Percentiles rank a stretch among this genome's conserved stretches.
phyloP scores from a whole-genome alignment of 441 rosid species.

The Capsella rubella region DNA sequence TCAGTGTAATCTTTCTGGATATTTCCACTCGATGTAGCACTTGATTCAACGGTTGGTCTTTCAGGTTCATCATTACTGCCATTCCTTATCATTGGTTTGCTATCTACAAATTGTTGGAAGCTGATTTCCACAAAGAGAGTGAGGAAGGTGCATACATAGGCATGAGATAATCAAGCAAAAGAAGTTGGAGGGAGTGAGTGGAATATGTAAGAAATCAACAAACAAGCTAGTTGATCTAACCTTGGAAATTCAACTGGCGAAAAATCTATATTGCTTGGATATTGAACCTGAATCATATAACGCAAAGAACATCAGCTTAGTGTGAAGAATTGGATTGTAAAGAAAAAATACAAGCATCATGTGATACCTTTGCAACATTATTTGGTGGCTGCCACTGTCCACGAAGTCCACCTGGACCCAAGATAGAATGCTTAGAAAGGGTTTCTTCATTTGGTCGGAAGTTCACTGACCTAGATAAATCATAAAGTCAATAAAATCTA shows the following conservation, averaged over 20 bases:
- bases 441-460: constrained; percentile 80
- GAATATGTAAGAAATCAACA: constrained; percentile 9
- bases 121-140: constrained; percentile 48
- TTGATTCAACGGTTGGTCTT: constrained; percentile 51
- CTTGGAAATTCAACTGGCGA: constrained; percentile 83
- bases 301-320: constrained; percentile 42
- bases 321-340: constrained; percentile 26
- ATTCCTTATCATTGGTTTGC: constrained; percentile 52
- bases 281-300: constrained; percentile 63
- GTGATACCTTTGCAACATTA: constrained; percentile 62
- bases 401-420: constrained; percentile 87
- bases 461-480: constrained; percentile 68
- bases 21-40: constrained; percentile 46
- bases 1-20: constrained; percentile 49
- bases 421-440: constrained; percentile 88
- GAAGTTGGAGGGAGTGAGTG: constrained; percentile 18
- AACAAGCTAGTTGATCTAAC: constrained; percentile 51
- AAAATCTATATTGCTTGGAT: constrained; percentile 82
- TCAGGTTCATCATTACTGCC: constrained; percentile 49
- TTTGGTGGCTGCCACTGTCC: constrained; percentile 88
- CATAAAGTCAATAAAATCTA: constrained; percentile 32
- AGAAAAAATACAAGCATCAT: constrained; percentile 5
- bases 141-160: constrained; percentile 38
- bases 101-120: constrained; percentile 50
- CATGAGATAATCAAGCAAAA: constrained; percentile 27